Percentiles rank a stretch among this genome's conserved stretches.
Conservation (phyloP, 257 asterid genomes). For the Solanum pimpinellifolium region DNA sequence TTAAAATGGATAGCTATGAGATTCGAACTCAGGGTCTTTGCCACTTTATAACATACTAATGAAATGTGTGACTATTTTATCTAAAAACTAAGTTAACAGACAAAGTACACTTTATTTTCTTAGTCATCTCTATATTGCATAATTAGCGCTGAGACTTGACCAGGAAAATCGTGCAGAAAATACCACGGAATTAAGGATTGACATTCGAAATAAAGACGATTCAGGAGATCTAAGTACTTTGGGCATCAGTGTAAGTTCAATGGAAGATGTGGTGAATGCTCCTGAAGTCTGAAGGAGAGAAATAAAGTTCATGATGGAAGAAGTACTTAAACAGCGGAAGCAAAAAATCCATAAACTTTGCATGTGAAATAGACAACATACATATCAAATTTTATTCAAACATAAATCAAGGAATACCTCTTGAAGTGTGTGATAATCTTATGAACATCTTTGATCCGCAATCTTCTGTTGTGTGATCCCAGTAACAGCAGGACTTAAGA, state of each 20-base stretch:
- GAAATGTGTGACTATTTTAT: neutral
- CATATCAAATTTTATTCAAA: neutral
- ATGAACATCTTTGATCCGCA: neutral
- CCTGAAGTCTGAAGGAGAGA: neutral
- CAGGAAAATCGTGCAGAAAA: neutral
- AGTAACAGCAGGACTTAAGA: neutral
- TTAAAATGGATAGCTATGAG: neutral
- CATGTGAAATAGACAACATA: neutral
- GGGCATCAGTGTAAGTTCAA: neutral
- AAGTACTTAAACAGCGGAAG: neutral
- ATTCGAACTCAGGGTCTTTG: neutral
- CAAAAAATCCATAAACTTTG: neutral
- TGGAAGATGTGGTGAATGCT: neutral
- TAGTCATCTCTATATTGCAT: neutral
- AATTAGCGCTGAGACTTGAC: neutral
- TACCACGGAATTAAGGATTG: neutral
- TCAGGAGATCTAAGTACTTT: neutral
- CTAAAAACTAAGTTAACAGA: neutral
- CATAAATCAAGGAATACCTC: neutral
- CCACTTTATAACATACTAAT: neutral
- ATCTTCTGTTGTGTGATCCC: neutral
- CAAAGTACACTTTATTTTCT: neutral
- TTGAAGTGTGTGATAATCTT: neutral
- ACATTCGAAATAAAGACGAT: slow-evolving; percentile 2
- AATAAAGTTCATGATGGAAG: neutral